A percentile compares a stretch with the other conserved stretches of the same genome.
Evolutionary conservation across 257 asterid genomes (phyloP).

Genomic region (Marsdenia floribunda): DNA sequence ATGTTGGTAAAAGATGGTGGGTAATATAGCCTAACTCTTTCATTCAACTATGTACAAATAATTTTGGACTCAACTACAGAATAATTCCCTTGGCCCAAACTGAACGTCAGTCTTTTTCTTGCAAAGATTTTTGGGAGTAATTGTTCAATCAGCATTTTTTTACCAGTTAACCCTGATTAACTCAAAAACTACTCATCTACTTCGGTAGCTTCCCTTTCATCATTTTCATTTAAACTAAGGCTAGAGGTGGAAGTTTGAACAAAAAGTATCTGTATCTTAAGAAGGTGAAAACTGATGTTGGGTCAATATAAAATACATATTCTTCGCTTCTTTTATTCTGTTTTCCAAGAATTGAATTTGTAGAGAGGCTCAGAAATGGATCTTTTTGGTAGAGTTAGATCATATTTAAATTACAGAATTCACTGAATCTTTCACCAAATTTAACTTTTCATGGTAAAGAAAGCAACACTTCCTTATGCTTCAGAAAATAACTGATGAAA

Average conservation of each 20-base stretch:
- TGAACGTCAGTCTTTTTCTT: not conserved
- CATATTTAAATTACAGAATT: not conserved
- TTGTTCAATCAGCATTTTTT: not conserved
- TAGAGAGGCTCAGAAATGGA: not conserved
- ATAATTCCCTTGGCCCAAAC: not conserved
- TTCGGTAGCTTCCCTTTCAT: not conserved
- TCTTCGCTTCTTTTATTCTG: not conserved
- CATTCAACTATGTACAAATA: not conserved
- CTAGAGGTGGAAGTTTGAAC: not conserved
- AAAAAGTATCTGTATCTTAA: not conserved
- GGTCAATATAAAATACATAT: not conserved
- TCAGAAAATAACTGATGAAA: not conserved
- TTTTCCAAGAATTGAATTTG: not conserved
- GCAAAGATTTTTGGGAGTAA: not conserved
- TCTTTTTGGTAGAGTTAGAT: not conserved
- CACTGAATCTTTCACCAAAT: not conserved
- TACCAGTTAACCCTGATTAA: not conserved
- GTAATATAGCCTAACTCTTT: not conserved
- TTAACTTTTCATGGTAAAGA: not conserved
- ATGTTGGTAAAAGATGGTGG: not conserved
- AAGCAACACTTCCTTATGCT: not conserved
- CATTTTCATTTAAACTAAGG: not conserved
- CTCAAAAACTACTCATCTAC: not conserved
- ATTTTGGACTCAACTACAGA: not conserved
- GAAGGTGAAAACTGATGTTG: not conserved